Conservation (phyloP, 768 basidiomycete species). For the Rubroboletus pulcherrimus region DNA sequence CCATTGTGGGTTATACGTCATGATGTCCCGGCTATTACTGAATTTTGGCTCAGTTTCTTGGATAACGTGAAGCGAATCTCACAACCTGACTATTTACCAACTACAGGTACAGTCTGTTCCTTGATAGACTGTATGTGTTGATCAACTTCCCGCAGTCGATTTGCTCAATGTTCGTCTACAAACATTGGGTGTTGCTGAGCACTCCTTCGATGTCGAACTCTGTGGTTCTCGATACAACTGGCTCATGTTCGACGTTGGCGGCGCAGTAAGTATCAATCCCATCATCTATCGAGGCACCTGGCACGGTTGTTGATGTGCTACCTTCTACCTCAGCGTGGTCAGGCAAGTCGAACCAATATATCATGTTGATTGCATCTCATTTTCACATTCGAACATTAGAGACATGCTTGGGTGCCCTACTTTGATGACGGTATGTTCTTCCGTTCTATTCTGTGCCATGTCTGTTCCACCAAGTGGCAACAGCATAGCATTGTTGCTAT, state of each 20-base stretch:
- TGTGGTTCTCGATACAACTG: conserved; percentile 65
- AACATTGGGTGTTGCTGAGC: conserved; percentile 76
- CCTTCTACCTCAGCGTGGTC: conserved; percentile 46
- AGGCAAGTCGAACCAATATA: conserved; percentile 39
- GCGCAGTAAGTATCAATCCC: conserved; percentile 52
- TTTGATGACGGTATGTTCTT: conserved; percentile 71
- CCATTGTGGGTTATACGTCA: conserved; percentile 52
- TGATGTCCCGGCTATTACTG: neutral
- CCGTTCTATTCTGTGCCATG: conserved; percentile 2
- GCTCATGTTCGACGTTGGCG: conserved; percentile 82
- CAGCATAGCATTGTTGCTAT: conserved; percentile 18
- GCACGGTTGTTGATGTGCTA: conserved; percentile 1
- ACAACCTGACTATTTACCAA: conserved; percentile 66
- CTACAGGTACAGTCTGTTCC: conserved; percentile 47
- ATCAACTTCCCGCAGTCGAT: conserved; percentile 48
- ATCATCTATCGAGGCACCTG: neutral
- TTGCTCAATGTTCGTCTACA: conserved; percentile 76
- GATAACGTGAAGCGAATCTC: conserved; percentile 61
- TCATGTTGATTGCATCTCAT: conserved; percentile 14
- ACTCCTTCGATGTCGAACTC: conserved; percentile 64
- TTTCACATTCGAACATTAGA: conserved; percentile 35
- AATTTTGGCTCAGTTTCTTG: conserved; percentile 52
- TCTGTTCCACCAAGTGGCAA: conserved; percentile 10
- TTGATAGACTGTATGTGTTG: neutral
- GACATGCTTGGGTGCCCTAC: conserved; percentile 80